These are phyloP conservation scores for Rhinocladiella mackenziei DNA, from an alignment of 2,329 filamentous ascomycete genomes.

Conservation along the genomic window DNA sequence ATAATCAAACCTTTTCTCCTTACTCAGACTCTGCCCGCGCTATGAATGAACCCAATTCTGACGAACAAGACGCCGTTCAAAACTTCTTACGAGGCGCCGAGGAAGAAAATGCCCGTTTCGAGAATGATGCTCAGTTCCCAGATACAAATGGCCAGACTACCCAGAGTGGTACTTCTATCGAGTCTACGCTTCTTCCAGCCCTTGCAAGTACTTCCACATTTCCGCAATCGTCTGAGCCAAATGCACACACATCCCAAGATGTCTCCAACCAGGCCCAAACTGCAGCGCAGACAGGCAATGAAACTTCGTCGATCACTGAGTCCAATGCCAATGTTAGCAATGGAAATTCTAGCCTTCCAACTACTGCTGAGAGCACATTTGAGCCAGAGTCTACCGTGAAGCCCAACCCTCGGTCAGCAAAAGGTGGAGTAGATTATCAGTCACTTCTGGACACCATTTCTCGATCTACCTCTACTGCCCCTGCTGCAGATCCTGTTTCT, in stretches of 20 bases:
- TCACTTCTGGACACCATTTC: constrained; percentile 48
- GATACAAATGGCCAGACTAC: constrained; percentile 12
- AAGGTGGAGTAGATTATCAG: constrained; percentile 46
- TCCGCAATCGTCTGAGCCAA: constrained; percentile 14
- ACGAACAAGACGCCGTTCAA: constrained; percentile 29
- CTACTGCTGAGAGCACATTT: constrained; percentile 8
- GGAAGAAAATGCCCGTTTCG: constrained; percentile 24
- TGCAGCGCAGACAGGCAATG: constrained; percentile 7
- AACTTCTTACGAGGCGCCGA: constrained; percentile 29
- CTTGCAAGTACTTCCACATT: constrained; percentile 16
- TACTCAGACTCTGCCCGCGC: constrained; percentile 26
- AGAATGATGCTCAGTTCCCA: constrained; percentile 8
- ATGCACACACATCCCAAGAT: constrained; percentile 10
- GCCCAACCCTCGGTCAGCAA: constrained; percentile 9
- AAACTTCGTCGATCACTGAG: constrained; percentile 10
- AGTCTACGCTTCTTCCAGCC: constrained; percentile 16
- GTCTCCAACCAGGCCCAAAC: constrained; percentile 4
- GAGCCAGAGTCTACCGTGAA: constrained; percentile 14
- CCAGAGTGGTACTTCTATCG: constrained; percentile 15
- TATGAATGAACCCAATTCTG: constrained; percentile 28
- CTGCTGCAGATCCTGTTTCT: constrained; percentile 30
- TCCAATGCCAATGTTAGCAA: constrained; percentile 9
- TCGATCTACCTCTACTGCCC: constrained; percentile 35
- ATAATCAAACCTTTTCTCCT: constrained; percentile 29
- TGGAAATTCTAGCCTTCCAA: not conserved